Evolutionary conservation across 192 early-diverging fungal species (phyloP).

Genomic region (Dissophora ornata): DNA sequence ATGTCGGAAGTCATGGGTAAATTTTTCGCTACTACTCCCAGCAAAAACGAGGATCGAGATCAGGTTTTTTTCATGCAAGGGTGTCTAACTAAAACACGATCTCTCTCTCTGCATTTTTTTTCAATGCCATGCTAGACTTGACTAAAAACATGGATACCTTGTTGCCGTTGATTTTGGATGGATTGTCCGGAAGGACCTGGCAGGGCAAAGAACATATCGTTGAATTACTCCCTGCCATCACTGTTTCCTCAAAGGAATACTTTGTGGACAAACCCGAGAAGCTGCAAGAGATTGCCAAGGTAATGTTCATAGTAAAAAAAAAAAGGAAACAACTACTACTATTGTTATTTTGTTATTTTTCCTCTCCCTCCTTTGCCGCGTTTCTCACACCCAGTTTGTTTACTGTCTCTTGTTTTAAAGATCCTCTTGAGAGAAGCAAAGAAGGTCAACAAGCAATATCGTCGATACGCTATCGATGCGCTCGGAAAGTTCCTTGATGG

Average conservation of each 20-base stretch:
- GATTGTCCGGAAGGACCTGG: constrained; percentile 79
- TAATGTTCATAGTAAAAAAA: no score
- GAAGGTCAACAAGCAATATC: constrained; percentile 79
- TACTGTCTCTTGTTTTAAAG: no score
- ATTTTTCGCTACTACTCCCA: background rate
- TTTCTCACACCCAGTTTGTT: background rate
- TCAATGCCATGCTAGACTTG: constrained; percentile 34
- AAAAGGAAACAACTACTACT: no score
- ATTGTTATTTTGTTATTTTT: no score
- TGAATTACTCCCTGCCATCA: constrained; percentile 66
- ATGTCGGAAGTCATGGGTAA: constrained; percentile 59
- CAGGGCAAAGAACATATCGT: constrained; percentile 84
- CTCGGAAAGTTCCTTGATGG: constrained; percentile 70
- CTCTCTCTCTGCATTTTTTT: constrained; percentile 4
- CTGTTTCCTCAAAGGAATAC: constrained; percentile 65
- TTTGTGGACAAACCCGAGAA: constrained; percentile 46
- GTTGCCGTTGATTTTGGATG: constrained; percentile 71
- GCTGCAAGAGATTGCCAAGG: constrained; percentile 58
- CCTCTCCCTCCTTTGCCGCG: no score
- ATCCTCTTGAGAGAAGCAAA: constrained; percentile 79
- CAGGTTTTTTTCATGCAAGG: no score
- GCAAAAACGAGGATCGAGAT: no score
- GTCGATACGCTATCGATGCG: constrained; percentile 70
- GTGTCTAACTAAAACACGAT: background rate
- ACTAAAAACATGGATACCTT: constrained; percentile 57